phyloP scores from a whole-genome alignment of 1,284 basidiomycete genomes.

The Calocybe gambosa region DNA sequence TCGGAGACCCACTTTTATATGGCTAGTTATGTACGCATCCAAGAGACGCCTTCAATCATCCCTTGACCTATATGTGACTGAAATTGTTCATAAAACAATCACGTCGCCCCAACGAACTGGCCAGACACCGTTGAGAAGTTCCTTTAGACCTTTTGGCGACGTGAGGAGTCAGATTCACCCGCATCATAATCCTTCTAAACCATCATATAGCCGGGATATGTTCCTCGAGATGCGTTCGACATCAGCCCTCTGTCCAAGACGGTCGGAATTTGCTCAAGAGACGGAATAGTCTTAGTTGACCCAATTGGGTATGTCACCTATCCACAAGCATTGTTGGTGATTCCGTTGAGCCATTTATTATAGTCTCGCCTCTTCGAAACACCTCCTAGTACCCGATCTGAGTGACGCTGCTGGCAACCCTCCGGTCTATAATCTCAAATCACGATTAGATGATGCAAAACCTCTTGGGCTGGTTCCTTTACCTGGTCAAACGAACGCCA shows the following conservation, averaged over 20 bases:
- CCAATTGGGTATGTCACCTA: constrained; percentile 47
- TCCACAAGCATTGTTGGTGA: neutral
- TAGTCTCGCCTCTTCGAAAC: constrained; percentile 20
- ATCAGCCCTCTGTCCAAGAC: constrained; percentile 54
- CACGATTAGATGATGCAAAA: constrained; percentile 49
- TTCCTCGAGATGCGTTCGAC: constrained; percentile 61
- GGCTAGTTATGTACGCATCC: constrained; percentile 58
- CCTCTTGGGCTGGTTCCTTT: constrained; percentile 62
- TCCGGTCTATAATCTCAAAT: constrained; percentile 48
- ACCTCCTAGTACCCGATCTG: constrained; percentile 55
- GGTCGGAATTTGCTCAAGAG: constrained; percentile 57
- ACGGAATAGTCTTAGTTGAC: constrained; percentile 58
- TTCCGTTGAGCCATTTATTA: constrained; percentile 16
- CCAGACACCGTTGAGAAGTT: constrained; percentile 10
- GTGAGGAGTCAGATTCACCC: constrained; percentile 29
- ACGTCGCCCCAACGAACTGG: constrained; percentile 26
- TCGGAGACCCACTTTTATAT: neutral
- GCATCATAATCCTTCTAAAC: constrained; percentile 4
- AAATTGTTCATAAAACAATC: constrained; percentile 37
- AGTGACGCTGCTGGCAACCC: constrained; percentile 33
- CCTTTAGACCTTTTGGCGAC: constrained; percentile 46
- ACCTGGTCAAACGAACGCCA: constrained; percentile 20
- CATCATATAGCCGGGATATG: constrained; percentile 47
- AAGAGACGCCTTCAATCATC: constrained; percentile 56
- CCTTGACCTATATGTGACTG: constrained; percentile 35